A percentile compares a stretch with the other conserved stretches of the same genome.
Evolutionary conservation across 306 rosid species (phyloP).

Genomic region (Sophora flavescens): DNA sequence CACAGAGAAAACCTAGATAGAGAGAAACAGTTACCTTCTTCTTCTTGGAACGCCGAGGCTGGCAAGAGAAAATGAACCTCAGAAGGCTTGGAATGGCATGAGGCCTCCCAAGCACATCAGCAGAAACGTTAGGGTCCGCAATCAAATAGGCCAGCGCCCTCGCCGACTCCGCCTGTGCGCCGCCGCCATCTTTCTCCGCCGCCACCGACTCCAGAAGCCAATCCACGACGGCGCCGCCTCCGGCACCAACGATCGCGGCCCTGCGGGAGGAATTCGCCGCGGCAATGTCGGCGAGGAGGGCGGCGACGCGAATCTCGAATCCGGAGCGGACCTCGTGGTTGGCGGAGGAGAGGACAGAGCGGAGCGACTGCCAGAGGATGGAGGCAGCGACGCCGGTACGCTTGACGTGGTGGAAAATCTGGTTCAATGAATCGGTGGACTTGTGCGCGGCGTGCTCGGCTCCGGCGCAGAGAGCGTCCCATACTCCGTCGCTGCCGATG

Average conservation of each 20-base stretch:
- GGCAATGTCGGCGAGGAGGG: constrained; percentile 84
- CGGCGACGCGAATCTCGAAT: constrained; percentile 91
- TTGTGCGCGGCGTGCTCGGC: constrained; percentile 56
- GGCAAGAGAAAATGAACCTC: constrained; percentile 87
- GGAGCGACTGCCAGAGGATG: constrained; percentile 86
- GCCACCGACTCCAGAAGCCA: constrained; percentile 95
- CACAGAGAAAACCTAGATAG: background rate
- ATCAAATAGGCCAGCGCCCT: constrained; percentile 93
- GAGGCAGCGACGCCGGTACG: constrained; percentile 86
- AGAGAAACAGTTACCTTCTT: constrained; percentile 61
- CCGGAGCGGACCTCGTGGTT: constrained; percentile 95
- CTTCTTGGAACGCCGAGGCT: constrained; percentile 81
- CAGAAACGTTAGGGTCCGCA: constrained; percentile 85
- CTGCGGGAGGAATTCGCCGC: constrained; percentile 84
- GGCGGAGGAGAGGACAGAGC: constrained; percentile 85
- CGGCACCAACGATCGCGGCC: constrained; percentile 89
- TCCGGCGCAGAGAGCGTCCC: constrained; percentile 54
- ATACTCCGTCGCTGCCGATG: background rate
- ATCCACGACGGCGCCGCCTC: constrained; percentile 92
- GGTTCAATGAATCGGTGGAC: constrained; percentile 60
- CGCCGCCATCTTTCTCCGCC: constrained; percentile 67
- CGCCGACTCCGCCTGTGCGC: constrained; percentile 91
- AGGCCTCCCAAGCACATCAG: constrained; percentile 83
- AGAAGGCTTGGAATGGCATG: constrained; percentile 85
- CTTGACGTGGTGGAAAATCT: constrained; percentile 65